A percentile compares a stretch with the other conserved stretches of the same genome.
Conservation (phyloP, 176 grass and related monocot genomes). For the Paspalum vaginatum region DNA sequence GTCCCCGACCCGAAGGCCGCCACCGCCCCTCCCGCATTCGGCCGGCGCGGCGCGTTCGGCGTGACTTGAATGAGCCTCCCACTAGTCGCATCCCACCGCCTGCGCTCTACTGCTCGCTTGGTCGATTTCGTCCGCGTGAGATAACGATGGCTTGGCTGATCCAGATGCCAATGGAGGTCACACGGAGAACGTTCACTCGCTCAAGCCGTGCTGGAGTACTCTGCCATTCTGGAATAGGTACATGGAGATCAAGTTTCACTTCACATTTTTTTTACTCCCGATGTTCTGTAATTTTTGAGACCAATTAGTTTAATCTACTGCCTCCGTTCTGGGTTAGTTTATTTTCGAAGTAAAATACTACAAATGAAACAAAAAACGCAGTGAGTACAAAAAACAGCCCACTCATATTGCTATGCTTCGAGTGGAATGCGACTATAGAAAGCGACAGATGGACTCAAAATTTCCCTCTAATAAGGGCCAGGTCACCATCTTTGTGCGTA, state of each 20-base stretch:
- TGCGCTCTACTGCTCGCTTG: background rate
- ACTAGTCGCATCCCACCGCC: background rate
- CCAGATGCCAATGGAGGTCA: background rate
- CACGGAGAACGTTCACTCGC: too few relatives aligned
- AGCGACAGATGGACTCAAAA: background rate
- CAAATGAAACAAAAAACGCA: background rate
- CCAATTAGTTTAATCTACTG: background rate
- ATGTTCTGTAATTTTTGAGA: too few relatives aligned
- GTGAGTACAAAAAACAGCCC: background rate
- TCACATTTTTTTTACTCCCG: too few relatives aligned
- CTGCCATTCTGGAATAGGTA: too few relatives aligned
- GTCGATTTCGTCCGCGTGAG: background rate
- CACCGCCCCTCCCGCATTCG: too few relatives aligned
- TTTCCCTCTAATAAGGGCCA: background rate
- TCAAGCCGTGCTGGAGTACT: too few relatives aligned
- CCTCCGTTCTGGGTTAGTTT: too few relatives aligned
- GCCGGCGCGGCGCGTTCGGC: background rate
- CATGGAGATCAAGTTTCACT: too few relatives aligned
- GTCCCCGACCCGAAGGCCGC: too few relatives aligned
- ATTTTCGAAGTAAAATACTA: too few relatives aligned
- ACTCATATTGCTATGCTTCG: background rate
- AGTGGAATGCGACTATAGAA: conserved; percentile 21
- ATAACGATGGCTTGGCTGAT: conserved; percentile 3
- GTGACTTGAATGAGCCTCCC: conserved; percentile 12
- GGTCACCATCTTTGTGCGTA: background rate